Evolutionary conservation across 306 rosid genomes (phyloP).

Genomic region (Chamaecrista fasciculata): DNA sequence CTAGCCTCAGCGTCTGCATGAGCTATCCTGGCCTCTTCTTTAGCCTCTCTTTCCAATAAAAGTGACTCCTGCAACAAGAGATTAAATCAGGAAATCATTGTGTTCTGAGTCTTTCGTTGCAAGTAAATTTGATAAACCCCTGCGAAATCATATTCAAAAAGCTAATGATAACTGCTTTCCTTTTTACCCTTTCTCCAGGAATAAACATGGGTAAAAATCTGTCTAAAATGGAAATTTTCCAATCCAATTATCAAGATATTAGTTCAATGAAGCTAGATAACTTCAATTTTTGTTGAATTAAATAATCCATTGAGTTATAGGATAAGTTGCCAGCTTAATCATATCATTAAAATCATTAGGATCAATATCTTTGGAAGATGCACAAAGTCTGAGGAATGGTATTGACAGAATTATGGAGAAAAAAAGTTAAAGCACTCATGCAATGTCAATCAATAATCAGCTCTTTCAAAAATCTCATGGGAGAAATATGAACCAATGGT

Average conservation of each 20-base stretch:
- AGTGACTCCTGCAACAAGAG: slow-evolving; percentile 56
- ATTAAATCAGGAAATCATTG: slow-evolving; percentile 29
- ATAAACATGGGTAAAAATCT: slow-evolving; percentile 4
- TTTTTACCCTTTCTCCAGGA: neutral
- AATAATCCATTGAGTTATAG: neutral
- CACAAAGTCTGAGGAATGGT: slow-evolving; percentile 13
- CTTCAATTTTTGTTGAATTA: slow-evolving; percentile 5
- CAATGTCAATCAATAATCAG: neutral
- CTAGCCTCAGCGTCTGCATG: slow-evolving; percentile 61
- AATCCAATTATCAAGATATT: slow-evolving; percentile 13
- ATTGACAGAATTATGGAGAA: slow-evolving; percentile 17
- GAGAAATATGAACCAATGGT: slow-evolving; percentile 16
- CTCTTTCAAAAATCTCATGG: neutral
- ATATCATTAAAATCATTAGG: neutral
- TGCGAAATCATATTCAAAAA: neutral
- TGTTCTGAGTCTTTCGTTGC: slow-evolving; percentile 16
- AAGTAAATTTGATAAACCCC: neutral
- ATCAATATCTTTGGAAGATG: slow-evolving; percentile 18
- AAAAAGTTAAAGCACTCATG: slow-evolving; percentile 10
- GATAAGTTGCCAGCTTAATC: slow-evolving; percentile 5
- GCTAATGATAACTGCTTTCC: neutral
- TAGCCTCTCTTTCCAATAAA: slow-evolving; percentile 60
- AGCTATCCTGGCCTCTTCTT: slow-evolving; percentile 68
- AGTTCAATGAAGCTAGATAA: neutral
- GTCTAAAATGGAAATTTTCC: neutral